These are phyloP conservation scores for Penicillium manginii DNA, from an alignment of 495 filamentous ascomycete genomes.

Conservation along the genomic window DNA sequence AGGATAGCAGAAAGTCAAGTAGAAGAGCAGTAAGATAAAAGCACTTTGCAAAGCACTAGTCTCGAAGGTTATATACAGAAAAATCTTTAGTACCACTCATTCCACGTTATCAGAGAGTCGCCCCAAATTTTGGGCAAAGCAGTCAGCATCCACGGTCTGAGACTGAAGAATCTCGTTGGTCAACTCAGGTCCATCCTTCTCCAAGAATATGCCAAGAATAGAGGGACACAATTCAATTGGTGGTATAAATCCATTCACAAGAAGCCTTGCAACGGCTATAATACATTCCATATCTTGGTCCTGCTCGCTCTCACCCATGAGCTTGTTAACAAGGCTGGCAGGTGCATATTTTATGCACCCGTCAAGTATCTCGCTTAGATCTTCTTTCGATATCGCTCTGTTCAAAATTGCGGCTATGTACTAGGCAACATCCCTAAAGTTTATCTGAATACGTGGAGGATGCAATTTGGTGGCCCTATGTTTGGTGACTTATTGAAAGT, in stretches of 20 bases:
- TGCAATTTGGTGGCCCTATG: background rate
- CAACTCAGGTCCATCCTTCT: background rate
- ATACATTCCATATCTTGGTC: conserved; percentile 23
- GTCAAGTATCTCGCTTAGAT: background rate
- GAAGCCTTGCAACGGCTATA: background rate
- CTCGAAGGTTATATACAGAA: no score
- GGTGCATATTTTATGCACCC: background rate
- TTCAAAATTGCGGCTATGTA: background rate
- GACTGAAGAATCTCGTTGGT: background rate
- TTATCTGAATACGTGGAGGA: background rate
- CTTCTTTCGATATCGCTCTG: conserved; percentile 1
- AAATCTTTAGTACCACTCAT: background rate
- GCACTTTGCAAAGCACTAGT: no score
- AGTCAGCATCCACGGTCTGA: background rate
- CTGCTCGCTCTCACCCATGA: background rate
- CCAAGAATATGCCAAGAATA: background rate
- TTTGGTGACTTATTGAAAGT: background rate
- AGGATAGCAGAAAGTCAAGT: no score
- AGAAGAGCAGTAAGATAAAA: no score
- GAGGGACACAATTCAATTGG: background rate
- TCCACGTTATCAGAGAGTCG: background rate
- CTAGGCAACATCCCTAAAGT: background rate
- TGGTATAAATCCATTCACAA: background rate
- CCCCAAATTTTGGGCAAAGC: background rate
- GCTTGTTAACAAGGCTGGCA: background rate